A percentile compares a stretch with the other conserved stretches of the same genome.
Conservation (phyloP, 2,329 filamentous ascomycete genomes). For the Penicillium olsonii region DNA sequence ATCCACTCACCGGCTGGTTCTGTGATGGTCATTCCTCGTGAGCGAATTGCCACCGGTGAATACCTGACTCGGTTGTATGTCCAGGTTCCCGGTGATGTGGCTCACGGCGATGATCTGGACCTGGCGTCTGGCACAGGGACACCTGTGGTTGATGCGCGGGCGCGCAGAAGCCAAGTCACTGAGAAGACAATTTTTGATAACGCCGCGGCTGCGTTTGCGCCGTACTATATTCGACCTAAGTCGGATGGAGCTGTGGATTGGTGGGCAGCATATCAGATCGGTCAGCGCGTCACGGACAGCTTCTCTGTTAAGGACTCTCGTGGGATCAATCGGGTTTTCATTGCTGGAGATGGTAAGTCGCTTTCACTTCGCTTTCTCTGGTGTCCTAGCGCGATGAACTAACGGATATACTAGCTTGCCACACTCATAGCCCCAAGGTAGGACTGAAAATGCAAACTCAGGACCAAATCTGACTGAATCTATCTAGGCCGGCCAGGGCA, state of each 20-base stretch:
- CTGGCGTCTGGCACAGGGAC: slow-evolving; percentile 5
- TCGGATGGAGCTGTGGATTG: slow-evolving; percentile 62
- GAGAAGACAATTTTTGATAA: slow-evolving; percentile 63
- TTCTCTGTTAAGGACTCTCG: slow-evolving; percentile 63
- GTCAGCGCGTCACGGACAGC: slow-evolving; percentile 60
- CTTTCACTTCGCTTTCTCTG: neutral
- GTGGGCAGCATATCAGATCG: slow-evolving; percentile 76
- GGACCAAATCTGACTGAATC: neutral
- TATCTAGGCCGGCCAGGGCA: slow-evolving; percentile 66
- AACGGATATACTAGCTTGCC: slow-evolving; percentile 55
- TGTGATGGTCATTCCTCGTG: slow-evolving; percentile 76
- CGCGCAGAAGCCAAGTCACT: slow-evolving; percentile 64
- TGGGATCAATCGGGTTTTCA: slow-evolving; percentile 69
- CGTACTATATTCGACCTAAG: slow-evolving; percentile 64
- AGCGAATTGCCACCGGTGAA: slow-evolving; percentile 60
- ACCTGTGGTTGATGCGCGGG: slow-evolving; percentile 56
- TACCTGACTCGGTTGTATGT: slow-evolving; percentile 69
- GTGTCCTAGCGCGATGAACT: neutral
- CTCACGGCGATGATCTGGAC: slow-evolving; percentile 20
- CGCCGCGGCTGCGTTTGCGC: slow-evolving; percentile 65
- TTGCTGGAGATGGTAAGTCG: slow-evolving; percentile 63
- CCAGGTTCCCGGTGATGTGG: slow-evolving; percentile 36
- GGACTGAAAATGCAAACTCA: neutral
- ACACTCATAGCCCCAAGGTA: slow-evolving; percentile 72
- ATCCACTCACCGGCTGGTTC: slow-evolving; percentile 73